phyloP scores from a whole-genome alignment of 768 basidiomycete species.

The Naematelia encephala region DNA sequence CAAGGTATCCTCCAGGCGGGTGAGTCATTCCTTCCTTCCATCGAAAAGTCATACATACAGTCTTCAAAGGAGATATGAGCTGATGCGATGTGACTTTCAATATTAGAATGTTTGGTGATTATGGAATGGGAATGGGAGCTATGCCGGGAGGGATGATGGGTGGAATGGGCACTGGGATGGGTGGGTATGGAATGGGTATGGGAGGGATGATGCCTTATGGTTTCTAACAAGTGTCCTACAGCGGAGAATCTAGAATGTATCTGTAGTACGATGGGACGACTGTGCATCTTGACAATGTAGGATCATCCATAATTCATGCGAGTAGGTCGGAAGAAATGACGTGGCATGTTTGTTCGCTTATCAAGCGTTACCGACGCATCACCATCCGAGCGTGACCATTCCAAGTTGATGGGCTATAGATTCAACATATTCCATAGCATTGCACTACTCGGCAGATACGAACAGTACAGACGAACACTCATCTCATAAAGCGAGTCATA shows the following conservation, averaged over 20 bases:
- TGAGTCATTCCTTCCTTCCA: slow-evolving; percentile 18
- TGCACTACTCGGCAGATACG: background rate
- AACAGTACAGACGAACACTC: no score
- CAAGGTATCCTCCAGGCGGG: slow-evolving; percentile 47
- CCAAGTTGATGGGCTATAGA: background rate
- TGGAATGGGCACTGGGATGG: slow-evolving; percentile 38
- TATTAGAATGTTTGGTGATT: slow-evolving; percentile 38
- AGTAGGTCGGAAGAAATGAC: background rate
- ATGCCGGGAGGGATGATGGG: slow-evolving; percentile 42
- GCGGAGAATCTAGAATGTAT: background rate
- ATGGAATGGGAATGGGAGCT: slow-evolving; percentile 43
- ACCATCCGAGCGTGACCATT: background rate
- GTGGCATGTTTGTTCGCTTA: background rate
- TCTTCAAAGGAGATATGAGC: no score
- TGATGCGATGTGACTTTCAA: background rate
- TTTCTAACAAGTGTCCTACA: slow-evolving; percentile 6
- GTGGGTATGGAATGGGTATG: slow-evolving; percentile 42
- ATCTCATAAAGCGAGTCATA: no score
- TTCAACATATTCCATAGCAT: background rate
- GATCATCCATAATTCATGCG: no score
- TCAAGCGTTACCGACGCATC: background rate
- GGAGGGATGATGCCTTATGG: slow-evolving; percentile 26
- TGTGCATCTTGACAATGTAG: no score
- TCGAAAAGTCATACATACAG: no score
- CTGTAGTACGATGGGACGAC: background rate